Conservation (phyloP, 2,329 filamentous ascomycete species). For the Penicillium sp. region DNA sequence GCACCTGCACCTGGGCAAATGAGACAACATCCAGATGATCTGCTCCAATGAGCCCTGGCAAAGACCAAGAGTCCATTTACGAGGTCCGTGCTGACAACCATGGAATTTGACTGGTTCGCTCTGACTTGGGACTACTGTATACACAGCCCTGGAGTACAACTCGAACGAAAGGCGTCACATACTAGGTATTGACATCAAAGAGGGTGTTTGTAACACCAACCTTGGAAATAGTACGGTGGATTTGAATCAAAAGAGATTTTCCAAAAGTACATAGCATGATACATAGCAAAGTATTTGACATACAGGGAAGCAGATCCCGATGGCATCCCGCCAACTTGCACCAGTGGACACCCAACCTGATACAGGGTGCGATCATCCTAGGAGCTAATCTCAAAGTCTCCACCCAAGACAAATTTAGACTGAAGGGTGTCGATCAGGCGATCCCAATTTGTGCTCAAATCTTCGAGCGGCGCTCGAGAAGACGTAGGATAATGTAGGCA, state of each 20-base stretch:
- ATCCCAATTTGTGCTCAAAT: slow-evolving; percentile 23
- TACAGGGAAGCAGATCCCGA: neutral
- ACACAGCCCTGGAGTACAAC: too few species aligned
- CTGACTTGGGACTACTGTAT: too few species aligned
- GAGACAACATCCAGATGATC: too few species aligned
- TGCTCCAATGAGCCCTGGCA: neutral
- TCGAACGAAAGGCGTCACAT: neutral
- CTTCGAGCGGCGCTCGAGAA: slow-evolving; percentile 38
- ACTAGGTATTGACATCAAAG: neutral
- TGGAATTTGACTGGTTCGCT: too few species aligned
- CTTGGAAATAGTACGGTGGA: neutral
- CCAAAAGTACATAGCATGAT: neutral
- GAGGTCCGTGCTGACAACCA: too few species aligned
- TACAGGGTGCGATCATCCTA: neutral
- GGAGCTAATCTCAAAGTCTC: neutral
- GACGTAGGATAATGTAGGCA: slow-evolving; percentile 36
- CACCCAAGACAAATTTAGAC: neutral
- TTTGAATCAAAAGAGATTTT: neutral
- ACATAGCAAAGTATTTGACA: neutral
- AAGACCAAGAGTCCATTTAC: too few species aligned
- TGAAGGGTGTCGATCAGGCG: neutral
- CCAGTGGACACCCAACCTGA: neutral
- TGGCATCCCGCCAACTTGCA: neutral
- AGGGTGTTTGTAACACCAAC: neutral
- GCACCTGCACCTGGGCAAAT: too few species aligned